A percentile compares a stretch with the other conserved stretches of the same genome.
phyloP scores from a whole-genome alignment of 257 asterid species.

The Voacanga thouarsii region DNA sequence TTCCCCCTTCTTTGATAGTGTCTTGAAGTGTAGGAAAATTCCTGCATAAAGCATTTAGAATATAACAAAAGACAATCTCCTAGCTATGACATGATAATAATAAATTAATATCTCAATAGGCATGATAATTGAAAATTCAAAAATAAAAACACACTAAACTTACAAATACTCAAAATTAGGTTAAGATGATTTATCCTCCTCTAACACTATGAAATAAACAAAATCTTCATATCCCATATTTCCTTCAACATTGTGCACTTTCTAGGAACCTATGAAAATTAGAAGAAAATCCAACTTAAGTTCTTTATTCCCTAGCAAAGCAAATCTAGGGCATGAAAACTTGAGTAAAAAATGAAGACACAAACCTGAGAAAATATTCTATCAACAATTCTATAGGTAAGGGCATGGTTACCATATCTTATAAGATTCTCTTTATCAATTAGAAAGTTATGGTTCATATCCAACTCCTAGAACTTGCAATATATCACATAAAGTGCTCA shows the following conservation, averaged over 20 bases:
- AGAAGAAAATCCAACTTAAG: conserved; percentile 9
- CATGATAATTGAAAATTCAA: no score
- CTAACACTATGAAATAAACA: conserved; percentile 92
- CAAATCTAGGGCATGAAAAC: conserved; percentile 21
- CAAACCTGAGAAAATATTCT: conserved; percentile 97
- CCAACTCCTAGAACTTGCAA: conserved; percentile 99
- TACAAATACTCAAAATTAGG: conserved; percentile 98
- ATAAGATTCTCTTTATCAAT: conserved; percentile 97
- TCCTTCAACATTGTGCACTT: conserved; percentile 98
- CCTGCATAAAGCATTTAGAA: background rate
- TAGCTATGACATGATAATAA: background rate
- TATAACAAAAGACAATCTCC: background rate
- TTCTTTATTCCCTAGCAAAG: conserved; percentile 19
- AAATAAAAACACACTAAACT: conserved; percentile 18
- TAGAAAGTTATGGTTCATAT: conserved; percentile 92
- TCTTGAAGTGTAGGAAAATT: no score
- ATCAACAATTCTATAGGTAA: conserved; percentile 98
- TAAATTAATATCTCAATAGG: background rate
- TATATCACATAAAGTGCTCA: conserved; percentile 98
- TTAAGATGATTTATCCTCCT: conserved; percentile 96
- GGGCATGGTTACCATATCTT: conserved; percentile 98
- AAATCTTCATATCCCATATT: conserved; percentile 99
- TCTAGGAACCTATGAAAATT: conserved; percentile 71
- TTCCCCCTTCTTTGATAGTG: no score
- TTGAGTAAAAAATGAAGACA: conserved; percentile 24